phyloP scores from a whole-genome alignment of 805 yeast genomes.

The Kuraishia cidri region DNA sequence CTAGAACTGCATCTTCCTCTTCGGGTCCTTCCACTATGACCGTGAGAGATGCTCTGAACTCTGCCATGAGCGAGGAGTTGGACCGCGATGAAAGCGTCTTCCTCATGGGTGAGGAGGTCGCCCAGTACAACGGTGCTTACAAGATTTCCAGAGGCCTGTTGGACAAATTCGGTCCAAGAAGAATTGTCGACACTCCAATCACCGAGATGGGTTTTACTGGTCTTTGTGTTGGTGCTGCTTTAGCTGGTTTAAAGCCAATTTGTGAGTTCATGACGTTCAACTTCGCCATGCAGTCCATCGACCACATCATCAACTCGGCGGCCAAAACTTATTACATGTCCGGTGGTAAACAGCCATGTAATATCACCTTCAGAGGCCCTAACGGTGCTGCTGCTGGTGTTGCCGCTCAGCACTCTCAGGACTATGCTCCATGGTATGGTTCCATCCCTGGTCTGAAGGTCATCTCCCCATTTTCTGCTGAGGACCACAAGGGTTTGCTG shows the following conservation, averaged over 20 bases:
- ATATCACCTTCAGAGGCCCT: constrained; percentile 97
- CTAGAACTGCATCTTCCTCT: constrained; percentile 35
- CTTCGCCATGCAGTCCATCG: constrained; percentile 99
- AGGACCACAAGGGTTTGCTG: constrained; percentile 90
- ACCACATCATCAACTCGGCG: constrained; percentile 96
- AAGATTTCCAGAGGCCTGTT: constrained; percentile 92
- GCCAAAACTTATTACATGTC: constrained; percentile 99
- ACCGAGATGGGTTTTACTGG: constrained; percentile 99
- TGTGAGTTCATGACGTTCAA: constrained; percentile 99
- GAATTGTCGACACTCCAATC: constrained; percentile 94
- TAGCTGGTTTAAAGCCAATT: constrained; percentile 92
- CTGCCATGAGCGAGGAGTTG: constrained; percentile 94
- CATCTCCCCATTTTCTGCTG: constrained; percentile 89
- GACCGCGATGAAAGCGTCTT: constrained; percentile 92
- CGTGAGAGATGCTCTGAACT: constrained; percentile 94
- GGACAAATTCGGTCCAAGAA: constrained; percentile 90
- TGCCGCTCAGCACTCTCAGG: constrained; percentile 99
- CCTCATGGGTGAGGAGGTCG: constrained; percentile 98
- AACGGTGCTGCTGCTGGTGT: constrained; percentile 99
- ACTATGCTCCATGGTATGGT: constrained; percentile 97
- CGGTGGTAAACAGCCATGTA: constrained; percentile 97
- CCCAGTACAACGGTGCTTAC: constrained; percentile 98
- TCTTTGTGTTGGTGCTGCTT: constrained; percentile 90
- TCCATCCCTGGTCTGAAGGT: constrained; percentile 97
- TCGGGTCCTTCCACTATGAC: constrained; percentile 60